Percentiles rank a stretch among this genome's conserved stretches.
Evolutionary conservation across 805 yeast genomes (phyloP).

Genomic region (Starmerella vitae): DNA sequence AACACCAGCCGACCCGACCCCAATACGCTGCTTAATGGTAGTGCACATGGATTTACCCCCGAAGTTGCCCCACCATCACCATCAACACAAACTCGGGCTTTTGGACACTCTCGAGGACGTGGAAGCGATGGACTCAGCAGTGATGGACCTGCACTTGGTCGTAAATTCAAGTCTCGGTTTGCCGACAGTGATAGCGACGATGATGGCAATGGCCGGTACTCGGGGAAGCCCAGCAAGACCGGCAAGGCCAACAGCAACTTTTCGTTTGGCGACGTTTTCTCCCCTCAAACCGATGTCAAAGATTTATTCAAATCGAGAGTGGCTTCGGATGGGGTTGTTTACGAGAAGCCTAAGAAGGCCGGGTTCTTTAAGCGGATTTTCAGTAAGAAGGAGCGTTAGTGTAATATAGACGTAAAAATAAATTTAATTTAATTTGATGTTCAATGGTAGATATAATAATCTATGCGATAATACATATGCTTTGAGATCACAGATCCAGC

Average conservation of each 20-base stretch:
- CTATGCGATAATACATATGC: background rate
- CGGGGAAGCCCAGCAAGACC: background rate
- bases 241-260: constrained; percentile 4
- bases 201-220: constrained; percentile 13
- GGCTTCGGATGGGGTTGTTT: constrained; percentile 10
- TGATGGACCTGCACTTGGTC: background rate
- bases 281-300: constrained; percentile 24
- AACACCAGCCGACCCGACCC: constrained; percentile 16
- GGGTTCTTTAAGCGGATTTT: constrained; percentile 20
- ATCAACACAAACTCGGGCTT: background rate
- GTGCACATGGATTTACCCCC: background rate
- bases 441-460: background rate
- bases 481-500: constrained; percentile 18
- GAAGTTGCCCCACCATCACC: too few relatives aligned
- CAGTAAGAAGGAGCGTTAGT: constrained; percentile 3
- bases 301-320: constrained; percentile 18
- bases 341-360: constrained; percentile 6
- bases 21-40: constrained; percentile 5
- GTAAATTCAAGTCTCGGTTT: constrained; percentile 23
- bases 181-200: constrained; percentile 27
- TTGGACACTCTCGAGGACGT: background rate
- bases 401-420: too few relatives aligned
- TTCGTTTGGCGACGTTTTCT: constrained; percentile 21
- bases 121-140: background rate
- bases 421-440: too few relatives aligned